Evolutionary conservation across 1,284 basidiomycete species (phyloP), one percentile per base, ranked within the genome.

Genomic region (Takashimella tepidaria): DNA sequence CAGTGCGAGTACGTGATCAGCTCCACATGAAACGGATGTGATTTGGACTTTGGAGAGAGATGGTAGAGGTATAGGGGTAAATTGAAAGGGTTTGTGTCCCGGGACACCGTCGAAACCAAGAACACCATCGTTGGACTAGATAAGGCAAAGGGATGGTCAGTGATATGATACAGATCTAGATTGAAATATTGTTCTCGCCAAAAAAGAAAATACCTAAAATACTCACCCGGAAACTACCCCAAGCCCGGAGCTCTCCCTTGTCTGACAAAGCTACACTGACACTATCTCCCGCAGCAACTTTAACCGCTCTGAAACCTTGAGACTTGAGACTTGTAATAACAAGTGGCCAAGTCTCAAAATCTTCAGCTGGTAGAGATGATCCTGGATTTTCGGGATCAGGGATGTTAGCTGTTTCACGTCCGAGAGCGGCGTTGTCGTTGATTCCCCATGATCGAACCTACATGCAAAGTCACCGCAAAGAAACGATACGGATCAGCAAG

Each of bases 191-290:
- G 43, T 21, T 11, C 46, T 21, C n/a, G 1, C 3, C 16, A 21
- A 10, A 16, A 22, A 6, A 13, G 22, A 19, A 8, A 19, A 5
- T 19, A 40, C 20, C 5, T n/a, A 16, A 8, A 26, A 46, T 37
- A 79, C 88, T 67, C 73, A 92, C 92, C 45, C 90, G 81, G 79
- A 96, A 97, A 51, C 86, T 87, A 37, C 92, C 92, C 92, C 92
- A 97, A 12, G 88, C 88, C 49, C 87, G 80, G 22, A 96, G 76
- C 57, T 89, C 84, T 42, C 92, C 92, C 52, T 84, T 79, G 55
- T 82, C 80, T 54, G 84, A 85, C 57, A 95, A 79, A 13, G 88
- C 89, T 41, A 89, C 85, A 62, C 85, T 88, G 59, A 90, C 85
- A 58, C 84, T 89, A 70, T 93, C 91, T 16, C 91, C 89, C 20